A percentile compares a stretch with the other conserved stretches of the same genome.
phyloP scores from a whole-genome alignment of 768 basidiomycete species.

The Tulasnella sp. region DNA sequence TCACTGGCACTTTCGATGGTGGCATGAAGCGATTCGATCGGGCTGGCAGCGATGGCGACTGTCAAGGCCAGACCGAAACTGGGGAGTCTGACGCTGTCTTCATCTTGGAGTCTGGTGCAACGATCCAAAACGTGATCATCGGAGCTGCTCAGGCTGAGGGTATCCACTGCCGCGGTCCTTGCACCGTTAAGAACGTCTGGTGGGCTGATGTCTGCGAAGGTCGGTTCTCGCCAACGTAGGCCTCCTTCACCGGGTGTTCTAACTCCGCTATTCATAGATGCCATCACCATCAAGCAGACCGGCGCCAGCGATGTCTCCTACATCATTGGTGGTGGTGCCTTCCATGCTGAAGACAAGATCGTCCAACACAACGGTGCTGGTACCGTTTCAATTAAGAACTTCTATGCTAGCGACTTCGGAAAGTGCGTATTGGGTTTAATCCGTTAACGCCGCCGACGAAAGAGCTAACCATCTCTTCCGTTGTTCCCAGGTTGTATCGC shows the following conservation, averaged over 20 bases:
- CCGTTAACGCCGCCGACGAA: not conserved
- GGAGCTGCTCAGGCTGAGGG: slow-evolving; percentile 22
- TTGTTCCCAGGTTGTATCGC: slow-evolving; percentile 6
- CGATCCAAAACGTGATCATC: slow-evolving; percentile 21
- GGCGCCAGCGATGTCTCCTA: not conserved
- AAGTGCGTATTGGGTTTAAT: not conserved
- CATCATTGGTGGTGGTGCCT: slow-evolving; percentile 20
- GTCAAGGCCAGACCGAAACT: slow-evolving; percentile 18
- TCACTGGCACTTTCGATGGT: slow-evolving; percentile 20
- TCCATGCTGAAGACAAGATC: not conserved
- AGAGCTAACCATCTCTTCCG: not conserved
- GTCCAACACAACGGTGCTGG: slow-evolving; percentile 11
- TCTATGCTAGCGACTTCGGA: not conserved
- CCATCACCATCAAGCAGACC: slow-evolving; percentile 11
- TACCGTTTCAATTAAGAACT: slow-evolving; percentile 1
- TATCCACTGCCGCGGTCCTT: slow-evolving; percentile 23
- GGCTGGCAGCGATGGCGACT: slow-evolving; percentile 13
- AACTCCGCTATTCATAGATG: not conserved
- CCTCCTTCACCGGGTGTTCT: not conserved
- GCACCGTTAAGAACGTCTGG: slow-evolving; percentile 22
- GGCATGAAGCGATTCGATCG: slow-evolving; percentile 18
- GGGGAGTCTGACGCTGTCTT: slow-evolving; percentile 12
- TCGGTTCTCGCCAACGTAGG: not conserved
- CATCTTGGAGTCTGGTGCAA: not conserved
- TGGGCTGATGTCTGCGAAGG: slow-evolving; percentile 24